A percentile compares a stretch with the other conserved stretches of the same genome.
These are phyloP conservation scores for Pseudoturritis turrita DNA, from an alignment of 345 rosid species.

Conservation along the genomic window DNA sequence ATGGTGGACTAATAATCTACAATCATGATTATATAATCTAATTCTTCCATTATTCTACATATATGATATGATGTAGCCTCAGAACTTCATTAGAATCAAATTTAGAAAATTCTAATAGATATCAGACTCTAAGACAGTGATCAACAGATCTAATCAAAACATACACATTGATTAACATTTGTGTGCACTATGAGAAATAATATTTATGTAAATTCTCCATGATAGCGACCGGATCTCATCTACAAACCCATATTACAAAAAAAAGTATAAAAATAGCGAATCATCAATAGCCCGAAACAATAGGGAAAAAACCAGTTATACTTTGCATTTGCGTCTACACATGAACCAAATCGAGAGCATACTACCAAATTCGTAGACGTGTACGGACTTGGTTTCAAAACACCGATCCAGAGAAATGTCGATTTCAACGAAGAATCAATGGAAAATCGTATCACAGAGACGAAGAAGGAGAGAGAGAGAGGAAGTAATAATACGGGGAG, in stretches of 20 bases:
- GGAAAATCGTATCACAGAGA: not conserved
- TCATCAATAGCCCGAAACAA: not conserved
- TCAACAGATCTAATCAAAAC: no score
- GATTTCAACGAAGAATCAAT: not conserved
- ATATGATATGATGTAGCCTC: not conserved
- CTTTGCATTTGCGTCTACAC: not conserved
- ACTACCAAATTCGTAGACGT: constrained; percentile 10
- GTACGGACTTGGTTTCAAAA: not conserved
- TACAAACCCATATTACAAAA: not conserved
- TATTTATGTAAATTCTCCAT: not conserved
- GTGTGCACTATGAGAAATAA: not conserved
- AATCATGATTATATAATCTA: not conserved
- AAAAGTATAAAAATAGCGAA: not conserved
- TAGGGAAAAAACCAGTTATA: not conserved
- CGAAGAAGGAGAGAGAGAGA: not conserved
- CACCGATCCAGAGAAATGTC: not conserved
- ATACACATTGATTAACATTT: not conserved
- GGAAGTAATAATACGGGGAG: constrained; percentile 51
- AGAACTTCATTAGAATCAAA: not conserved
- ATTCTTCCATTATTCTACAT: not conserved
- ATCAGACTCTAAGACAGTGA: no score
- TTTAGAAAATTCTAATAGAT: not conserved
- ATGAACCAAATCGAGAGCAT: not conserved
- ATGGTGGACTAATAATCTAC: not conserved
- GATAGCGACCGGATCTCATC: constrained; percentile 17